Percentiles rank a stretch among this genome's conserved stretches.
Conservation (phyloP, 805 yeast species). For the Yueomyces sp. region DNA sequence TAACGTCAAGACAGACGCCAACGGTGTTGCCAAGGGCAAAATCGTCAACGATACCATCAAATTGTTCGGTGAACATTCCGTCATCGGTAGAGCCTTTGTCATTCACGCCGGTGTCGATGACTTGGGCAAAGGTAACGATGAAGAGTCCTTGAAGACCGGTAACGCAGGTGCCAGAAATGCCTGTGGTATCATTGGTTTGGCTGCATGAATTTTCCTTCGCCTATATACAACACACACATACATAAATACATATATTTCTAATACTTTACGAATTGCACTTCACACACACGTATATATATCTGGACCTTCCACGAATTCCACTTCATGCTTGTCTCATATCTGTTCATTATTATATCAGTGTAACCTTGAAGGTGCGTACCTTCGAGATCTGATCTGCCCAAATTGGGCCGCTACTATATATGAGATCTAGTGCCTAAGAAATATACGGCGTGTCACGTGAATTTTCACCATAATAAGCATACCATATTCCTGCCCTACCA, state of each 20-base stretch:
- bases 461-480: no score
- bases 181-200: slow-evolving; percentile 85
- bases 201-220: background rate
- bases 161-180: slow-evolving; percentile 98
- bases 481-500: no score
- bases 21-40: slow-evolving; percentile 86
- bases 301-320: no score
- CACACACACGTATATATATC: background rate
- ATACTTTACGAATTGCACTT: background rate
- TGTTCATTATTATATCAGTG: no score
- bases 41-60: slow-evolving; percentile 66
- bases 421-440: no score
- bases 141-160: slow-evolving; percentile 89
- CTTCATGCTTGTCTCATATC: no score
- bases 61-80: slow-evolving; percentile 74
- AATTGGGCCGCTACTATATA: no score
- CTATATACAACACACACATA: slow-evolving; percentile 3
- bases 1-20: slow-evolving; percentile 75
- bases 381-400: no score
- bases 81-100: slow-evolving; percentile 91
- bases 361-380: no score
- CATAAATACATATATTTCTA: slow-evolving; percentile 2
- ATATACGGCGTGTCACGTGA: no score
- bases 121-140: slow-evolving; percentile 86
- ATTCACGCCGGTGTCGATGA: slow-evolving; percentile 89